These are phyloP conservation scores for Acanthamoeba lugdunensis DNA, from an alignment of 208 protist species.

Conservation along the genomic window DNA sequence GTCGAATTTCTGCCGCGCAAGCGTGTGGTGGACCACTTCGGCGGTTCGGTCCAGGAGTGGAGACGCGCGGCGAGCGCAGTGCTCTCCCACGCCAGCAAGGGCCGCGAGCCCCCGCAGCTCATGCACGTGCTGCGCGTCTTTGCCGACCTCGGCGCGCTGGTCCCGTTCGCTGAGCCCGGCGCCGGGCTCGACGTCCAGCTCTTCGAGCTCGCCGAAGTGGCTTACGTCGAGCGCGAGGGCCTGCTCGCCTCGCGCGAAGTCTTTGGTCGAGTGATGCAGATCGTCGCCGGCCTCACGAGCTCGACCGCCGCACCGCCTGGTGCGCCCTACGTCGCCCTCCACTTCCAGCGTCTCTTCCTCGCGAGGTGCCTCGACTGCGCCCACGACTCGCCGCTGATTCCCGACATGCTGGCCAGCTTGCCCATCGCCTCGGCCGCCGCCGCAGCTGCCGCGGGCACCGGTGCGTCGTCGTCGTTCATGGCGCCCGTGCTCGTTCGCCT, in stretches of 20 bases:
- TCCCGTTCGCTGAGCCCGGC: background rate
- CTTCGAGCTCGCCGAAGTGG: slow-evolving; percentile 20
- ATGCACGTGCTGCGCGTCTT: slow-evolving; percentile 32
- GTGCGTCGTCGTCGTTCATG: background rate
- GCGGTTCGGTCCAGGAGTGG: background rate
- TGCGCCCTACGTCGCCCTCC: background rate
- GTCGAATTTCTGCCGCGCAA: background rate
- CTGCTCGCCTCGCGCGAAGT: background rate
- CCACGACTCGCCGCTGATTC: background rate
- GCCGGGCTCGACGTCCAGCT: background rate
- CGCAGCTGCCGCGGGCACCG: background rate
- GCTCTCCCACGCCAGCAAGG: slow-evolving; percentile 3
- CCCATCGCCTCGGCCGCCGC: background rate
- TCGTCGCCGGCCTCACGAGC: background rate
- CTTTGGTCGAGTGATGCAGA: background rate
- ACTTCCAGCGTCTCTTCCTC: slow-evolving; percentile 13
- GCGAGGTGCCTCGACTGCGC: background rate
- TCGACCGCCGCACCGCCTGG: background rate
- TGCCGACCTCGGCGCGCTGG: background rate
- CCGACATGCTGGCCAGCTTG: slow-evolving; percentile 24
- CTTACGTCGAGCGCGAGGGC: background rate
- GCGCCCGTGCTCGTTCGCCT: slow-evolving; percentile 1
- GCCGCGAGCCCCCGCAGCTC: background rate
- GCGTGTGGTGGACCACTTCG: slow-evolving; percentile 4
- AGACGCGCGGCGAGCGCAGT: background rate